Percentiles rank a stretch among this genome's conserved stretches.
Evolutionary conservation across 1,284 basidiomycete species (phyloP).

Genomic region (Cryptococcus depauperatus): DNA sequence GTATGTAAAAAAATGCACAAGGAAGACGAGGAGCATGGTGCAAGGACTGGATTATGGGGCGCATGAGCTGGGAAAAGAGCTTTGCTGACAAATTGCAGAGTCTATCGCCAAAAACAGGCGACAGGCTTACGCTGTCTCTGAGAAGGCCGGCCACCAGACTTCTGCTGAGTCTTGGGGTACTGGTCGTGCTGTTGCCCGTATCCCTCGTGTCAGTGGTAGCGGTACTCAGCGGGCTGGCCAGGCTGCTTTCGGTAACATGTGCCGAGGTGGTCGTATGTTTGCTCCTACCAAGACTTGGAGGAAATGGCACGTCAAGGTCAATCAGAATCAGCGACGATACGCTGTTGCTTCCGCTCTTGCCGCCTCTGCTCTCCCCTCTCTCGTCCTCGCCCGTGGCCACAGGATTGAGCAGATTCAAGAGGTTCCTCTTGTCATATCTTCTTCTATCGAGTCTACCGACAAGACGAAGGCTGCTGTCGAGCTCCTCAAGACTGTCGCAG

Average conservation of each 20-base stretch:
- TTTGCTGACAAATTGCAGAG: constrained; percentile 51
- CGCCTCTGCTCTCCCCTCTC: constrained; percentile 93
- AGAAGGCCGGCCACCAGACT: constrained; percentile 98
- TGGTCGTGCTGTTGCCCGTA: constrained; percentile 99
- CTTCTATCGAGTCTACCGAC: constrained; percentile 71
- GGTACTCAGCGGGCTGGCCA: constrained; percentile 98
- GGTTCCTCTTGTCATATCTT: constrained; percentile 85
- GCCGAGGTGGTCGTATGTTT: constrained; percentile 99
- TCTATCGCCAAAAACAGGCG: constrained; percentile 98
- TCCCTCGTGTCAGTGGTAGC: constrained; percentile 98
- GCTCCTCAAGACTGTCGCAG: constrained; percentile 81
- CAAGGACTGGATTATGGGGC: background rate
- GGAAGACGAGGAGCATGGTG: background rate
- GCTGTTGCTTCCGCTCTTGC: constrained; percentile 96
- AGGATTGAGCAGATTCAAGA: constrained; percentile 97
- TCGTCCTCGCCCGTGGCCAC: constrained; percentile 98
- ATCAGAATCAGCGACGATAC: constrained; percentile 98
- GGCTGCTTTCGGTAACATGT: constrained; percentile 99
- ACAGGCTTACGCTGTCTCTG: constrained; percentile 93
- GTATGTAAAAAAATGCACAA: background rate
- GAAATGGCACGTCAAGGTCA: constrained; percentile 99
- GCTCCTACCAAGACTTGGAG: constrained; percentile 99
- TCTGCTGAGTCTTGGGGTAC: constrained; percentile 96
- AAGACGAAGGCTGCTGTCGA: constrained; percentile 98
- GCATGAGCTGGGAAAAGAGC: background rate